Percentiles rank a stretch among this genome's conserved stretches.
Evolutionary conservation across 345 rosid species (phyloP).

Genomic region (Rhodamnia rubescens): DNA sequence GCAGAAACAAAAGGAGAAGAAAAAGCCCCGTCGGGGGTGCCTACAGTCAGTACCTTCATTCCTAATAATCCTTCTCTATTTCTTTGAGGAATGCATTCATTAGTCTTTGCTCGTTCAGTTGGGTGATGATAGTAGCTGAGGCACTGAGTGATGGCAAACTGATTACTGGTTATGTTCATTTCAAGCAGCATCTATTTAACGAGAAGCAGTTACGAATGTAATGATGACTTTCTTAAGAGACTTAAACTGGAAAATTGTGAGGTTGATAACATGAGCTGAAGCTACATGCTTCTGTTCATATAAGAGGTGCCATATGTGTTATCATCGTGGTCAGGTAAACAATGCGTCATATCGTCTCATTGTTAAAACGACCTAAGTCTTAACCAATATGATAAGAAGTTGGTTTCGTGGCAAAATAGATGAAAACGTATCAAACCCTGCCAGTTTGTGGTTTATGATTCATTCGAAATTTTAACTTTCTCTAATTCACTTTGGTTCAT

Average conservation of each 20-base stretch:
- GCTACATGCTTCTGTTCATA: background rate
- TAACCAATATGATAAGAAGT: background rate
- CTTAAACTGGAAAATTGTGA: background rate
- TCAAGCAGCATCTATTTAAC: background rate
- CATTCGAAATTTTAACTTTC: background rate
- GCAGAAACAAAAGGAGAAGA: constrained; percentile 64
- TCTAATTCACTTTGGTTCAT: background rate
- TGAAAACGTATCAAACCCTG: background rate
- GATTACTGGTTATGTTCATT: background rate
- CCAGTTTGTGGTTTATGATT: background rate
- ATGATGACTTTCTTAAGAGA: background rate
- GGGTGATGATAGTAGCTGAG: background rate
- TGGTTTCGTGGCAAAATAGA: background rate
- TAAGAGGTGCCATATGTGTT: background rate
- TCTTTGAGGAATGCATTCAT: background rate
- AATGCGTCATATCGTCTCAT: background rate
- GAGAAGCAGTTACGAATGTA: background rate
- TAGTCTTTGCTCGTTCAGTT: background rate
- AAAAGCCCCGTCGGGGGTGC: constrained; percentile 59
- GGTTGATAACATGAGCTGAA: background rate
- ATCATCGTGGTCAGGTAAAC: background rate
- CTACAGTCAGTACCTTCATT: constrained; percentile 41
- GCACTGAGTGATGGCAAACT: background rate
- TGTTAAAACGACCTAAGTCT: background rate
- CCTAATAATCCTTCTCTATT: background rate